Evolutionary conservation across 371 early-diverging fungal genomes (phyloP).

Genomic region (Apophysomyces ossiformis): DNA sequence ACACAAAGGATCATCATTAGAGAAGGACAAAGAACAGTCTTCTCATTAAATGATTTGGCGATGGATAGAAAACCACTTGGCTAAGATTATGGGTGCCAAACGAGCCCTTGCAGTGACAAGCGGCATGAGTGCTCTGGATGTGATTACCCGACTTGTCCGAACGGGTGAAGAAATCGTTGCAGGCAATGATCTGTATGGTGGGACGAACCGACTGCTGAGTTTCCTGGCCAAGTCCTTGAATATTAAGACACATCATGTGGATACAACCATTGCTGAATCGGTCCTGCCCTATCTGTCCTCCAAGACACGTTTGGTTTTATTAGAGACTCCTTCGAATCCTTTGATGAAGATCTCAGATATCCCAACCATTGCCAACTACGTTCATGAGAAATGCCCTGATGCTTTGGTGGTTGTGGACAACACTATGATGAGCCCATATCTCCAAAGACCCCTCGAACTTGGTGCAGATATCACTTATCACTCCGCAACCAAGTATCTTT

Average conservation of each 20-base stretch:
- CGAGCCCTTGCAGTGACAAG: constrained; percentile 79
- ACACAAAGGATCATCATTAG: no score
- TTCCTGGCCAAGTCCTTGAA: constrained; percentile 71
- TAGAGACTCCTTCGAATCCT: constrained; percentile 94
- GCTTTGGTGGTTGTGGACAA: constrained; percentile 92
- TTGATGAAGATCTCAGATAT: constrained; percentile 86
- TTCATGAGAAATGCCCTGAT: constrained; percentile 69
- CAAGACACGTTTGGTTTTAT: constrained; percentile 80
- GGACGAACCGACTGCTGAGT: constrained; percentile 84
- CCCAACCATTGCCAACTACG: constrained; percentile 69
- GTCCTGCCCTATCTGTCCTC: constrained; percentile 68
- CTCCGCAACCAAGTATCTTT: constrained; percentile 88
- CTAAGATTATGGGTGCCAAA: constrained; percentile 83
- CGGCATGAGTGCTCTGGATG: constrained; percentile 92
- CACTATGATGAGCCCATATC: constrained; percentile 92
- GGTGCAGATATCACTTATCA: constrained; percentile 91
- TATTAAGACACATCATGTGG: constrained; percentile 83
- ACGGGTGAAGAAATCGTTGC: constrained; percentile 86
- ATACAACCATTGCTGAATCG: constrained; percentile 72
- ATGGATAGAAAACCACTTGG: constrained; percentile 77
- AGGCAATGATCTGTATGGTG: constrained; percentile 90
- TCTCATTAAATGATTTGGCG: background rate
- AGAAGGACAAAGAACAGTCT: background rate
- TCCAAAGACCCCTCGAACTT: constrained; percentile 84
- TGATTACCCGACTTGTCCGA: constrained; percentile 78